Evolutionary conservation across 2,329 filamentous ascomycete genomes (phyloP).

Genomic region (Calonectria henricotiae): DNA sequence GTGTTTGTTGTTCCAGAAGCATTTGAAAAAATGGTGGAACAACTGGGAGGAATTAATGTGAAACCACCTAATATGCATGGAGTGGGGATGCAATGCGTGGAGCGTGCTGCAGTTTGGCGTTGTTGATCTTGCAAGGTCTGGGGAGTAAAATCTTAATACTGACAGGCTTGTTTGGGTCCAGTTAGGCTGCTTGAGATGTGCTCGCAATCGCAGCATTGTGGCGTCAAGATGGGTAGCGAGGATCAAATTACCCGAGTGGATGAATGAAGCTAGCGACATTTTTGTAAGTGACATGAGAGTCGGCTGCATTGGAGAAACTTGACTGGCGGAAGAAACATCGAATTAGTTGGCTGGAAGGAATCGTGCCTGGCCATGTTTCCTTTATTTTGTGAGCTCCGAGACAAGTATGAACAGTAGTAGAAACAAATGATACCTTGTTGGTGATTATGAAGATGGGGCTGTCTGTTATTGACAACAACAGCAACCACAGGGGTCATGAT

Average conservation of each 20-base stretch:
- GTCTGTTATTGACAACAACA: constrained; percentile 2
- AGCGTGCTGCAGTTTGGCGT: constrained; percentile 28
- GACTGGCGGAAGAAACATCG: constrained; percentile 19
- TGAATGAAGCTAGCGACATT: constrained; percentile 22
- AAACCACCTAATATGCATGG: constrained; percentile 22
- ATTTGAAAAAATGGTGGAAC: constrained; percentile 11
- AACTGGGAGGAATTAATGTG: constrained; percentile 12
- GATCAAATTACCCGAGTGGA: constrained; percentile 32
- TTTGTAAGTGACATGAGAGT: constrained; percentile 5
- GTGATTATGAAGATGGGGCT: constrained; percentile 20
- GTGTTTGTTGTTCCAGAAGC: constrained; percentile 22
- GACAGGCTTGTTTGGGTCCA: constrained; percentile 2
- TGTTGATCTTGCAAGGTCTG: constrained; percentile 32
- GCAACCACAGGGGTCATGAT: neutral
- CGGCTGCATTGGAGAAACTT: neutral
- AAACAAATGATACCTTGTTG: constrained; percentile 38
- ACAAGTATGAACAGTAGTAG: constrained; percentile 13
- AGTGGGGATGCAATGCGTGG: constrained; percentile 12
- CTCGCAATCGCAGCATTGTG: constrained; percentile 20
- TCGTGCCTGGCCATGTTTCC: constrained; percentile 15
- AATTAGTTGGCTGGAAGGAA: constrained; percentile 4
- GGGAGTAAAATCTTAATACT: constrained; percentile 24
- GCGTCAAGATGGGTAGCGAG: constrained; percentile 7
- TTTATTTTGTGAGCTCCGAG: neutral
- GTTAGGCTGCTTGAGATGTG: constrained; percentile 14